Evolutionary conservation across 225 moss, liverwort and hornwort species (phyloP).

Genomic region (Pseudisothecium myosuroides): DNA sequence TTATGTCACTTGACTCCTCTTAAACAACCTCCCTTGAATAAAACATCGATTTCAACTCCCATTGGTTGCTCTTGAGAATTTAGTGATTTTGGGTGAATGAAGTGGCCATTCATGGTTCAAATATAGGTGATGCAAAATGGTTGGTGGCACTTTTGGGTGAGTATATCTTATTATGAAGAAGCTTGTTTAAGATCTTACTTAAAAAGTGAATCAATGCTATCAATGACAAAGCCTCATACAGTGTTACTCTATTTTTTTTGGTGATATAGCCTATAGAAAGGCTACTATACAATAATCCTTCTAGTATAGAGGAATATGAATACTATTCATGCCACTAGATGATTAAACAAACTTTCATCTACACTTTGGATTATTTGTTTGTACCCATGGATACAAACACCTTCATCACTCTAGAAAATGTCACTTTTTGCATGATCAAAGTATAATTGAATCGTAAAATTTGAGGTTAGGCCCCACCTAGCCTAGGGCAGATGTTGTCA

Average conservation of each 20-base stretch:
- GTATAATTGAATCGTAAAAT: neutral
- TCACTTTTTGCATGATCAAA: no score
- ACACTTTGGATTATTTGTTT: no score
- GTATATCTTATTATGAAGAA: neutral
- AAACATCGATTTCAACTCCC: neutral
- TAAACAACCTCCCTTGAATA: neutral
- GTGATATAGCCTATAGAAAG: neutral
- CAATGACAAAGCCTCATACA: rapidly evolving
- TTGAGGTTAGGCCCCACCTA: neutral
- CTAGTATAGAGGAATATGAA: neutral
- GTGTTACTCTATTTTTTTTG: neutral
- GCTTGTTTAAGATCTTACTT: neutral
- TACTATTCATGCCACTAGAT: neutral
- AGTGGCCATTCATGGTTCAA: neutral
- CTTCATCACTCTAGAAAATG: no score
- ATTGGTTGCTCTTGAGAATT: no score
- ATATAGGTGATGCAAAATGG: neutral
- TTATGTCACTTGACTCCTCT: no score
- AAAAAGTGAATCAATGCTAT: neutral
- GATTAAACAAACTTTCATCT: no score
- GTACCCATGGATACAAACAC: neutral
- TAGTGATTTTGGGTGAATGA: rapidly evolving
- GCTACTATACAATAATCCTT: no score
- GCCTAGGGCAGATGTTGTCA: neutral
- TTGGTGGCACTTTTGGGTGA: neutral